Base-by-base conservation (phyloP, 1,139 yeast species). In the Pichia sp. region DNA sequence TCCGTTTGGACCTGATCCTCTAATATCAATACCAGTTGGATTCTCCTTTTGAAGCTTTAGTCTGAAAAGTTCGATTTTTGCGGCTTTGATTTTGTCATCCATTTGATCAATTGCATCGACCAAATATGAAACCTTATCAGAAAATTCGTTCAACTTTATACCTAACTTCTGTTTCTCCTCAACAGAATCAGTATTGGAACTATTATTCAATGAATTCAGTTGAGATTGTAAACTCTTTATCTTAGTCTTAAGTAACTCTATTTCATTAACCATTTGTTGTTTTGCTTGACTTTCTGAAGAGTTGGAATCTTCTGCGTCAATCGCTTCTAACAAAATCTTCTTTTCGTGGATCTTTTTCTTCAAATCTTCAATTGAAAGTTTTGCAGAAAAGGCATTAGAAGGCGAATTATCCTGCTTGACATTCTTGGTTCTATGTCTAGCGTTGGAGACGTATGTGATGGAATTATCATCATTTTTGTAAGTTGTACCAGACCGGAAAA, bases 1-100 rank as follows among this genome's bases (percentile, higher is more conserved):
- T 16, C 96, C 97, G 56, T 82, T 78, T 35, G 88, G 82, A 1
- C 96, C 97, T 11, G 94, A 78, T 2, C 96, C 97, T 28, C 72
- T 70, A 43, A 87, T 73, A 2, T 77, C 69, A 36, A 79, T 74
- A 23, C 77, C 75, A n/a, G 72, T 64, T 11, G 97, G 97, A 56
- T 85, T 75, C 49, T 77, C 77, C 52, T 75, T 73, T 45, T 69
- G 72, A 52, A 81, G 66, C 45, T 71, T 65, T 37, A 69, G 61
- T 54, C 81, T 77, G 57, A 75, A 78, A 27, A 83, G 56, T 53
- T 82, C 85, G 42, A 85, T 66, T 55, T 83, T 85, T 5, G 81
- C 73, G 28, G 69, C 66, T n/a, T 85, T 77, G 50, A 90, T 82
- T 42, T 81, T 79, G 29, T 73, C 75, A 53, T 86, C 95, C 29